Evolutionary conservation across 2,329 filamentous ascomycete species (phyloP).

Genomic region (Aspergillus sp.): DNA sequence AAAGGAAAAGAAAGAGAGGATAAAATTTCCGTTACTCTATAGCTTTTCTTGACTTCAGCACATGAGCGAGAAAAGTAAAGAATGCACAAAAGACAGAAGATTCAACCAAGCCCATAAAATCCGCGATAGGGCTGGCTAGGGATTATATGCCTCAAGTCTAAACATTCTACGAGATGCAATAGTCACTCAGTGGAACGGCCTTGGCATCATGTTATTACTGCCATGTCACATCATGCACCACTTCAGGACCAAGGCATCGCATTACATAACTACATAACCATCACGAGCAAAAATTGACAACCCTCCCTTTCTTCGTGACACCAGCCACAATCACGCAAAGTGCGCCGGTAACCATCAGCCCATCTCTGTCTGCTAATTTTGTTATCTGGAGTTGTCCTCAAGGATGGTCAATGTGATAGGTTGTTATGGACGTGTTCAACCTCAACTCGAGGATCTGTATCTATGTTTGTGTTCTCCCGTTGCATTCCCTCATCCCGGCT

Average conservation of each 20-base stretch:
- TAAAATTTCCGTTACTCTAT: background rate
- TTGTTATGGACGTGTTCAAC: too few species aligned
- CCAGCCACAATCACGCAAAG: background rate
- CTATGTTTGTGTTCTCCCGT: too few species aligned
- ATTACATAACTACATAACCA: slow-evolving; percentile 16
- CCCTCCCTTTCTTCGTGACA: background rate
- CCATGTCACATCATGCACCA: slow-evolving; percentile 9
- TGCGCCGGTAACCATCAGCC: background rate
- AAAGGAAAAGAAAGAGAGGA: background rate
- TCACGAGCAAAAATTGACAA: background rate
- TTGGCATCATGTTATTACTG: slow-evolving; percentile 14
- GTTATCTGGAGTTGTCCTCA: background rate
- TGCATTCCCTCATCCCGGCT: too few species aligned
- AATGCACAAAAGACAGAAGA: too few species aligned
- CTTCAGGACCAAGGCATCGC: slow-evolving; percentile 10
- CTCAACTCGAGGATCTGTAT: too few species aligned
- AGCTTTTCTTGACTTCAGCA: background rate
- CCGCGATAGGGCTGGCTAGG: slow-evolving; percentile 1
- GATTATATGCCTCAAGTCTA: background rate
- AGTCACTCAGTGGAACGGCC: slow-evolving; percentile 7
- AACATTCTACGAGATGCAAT: background rate
- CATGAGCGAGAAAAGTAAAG: background rate
- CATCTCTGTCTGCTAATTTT: background rate
- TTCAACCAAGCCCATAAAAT: background rate
- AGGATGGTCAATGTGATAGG: background rate